Base-by-base conservation (phyloP, 495 filamentous ascomycete genomes). In the Letharia columbiana region DNA sequence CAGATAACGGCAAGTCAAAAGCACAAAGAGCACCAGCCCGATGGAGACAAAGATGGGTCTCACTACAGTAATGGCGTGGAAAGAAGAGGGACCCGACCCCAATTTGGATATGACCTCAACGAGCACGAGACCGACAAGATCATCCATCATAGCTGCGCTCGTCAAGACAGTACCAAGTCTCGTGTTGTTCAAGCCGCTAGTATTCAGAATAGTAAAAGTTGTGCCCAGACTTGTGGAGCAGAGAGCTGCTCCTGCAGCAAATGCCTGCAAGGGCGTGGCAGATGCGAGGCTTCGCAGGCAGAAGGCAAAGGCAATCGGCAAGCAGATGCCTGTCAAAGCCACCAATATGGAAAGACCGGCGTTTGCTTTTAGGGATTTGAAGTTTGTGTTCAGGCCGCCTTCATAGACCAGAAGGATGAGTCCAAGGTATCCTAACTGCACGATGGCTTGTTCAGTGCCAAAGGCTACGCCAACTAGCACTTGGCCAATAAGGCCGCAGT, bases 121-220 rank as follows among this genome's bases (percentile, higher is more conserved):
- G 82, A 93, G 88, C 2, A 94, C 82, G n/a, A 94, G 75, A 0
- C 90, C 90, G 20, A 89, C 81, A 2, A 94, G 88, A 76, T 93
- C 91, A 74, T 94, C 91, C 70, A 96, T 80, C 82, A 94, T 88
- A 28, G 89, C 91, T 5, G 88, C 89, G 64, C 83, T 85, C 13
- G 82, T 81, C 1, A 91, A 81, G 0, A 94, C 86, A 0, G 83
- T 82, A 0, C 90, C 91, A 3, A 92, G 74, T 5, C 88, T 80
- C 3, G 87, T 90, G 5, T 78, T 73, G 31, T 79, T 77, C 17
- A 88, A 76, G 11, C 77, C 79, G 1, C 80, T 82, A 47, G 84
- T 82, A 17, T 77, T 77, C 0, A 96, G 78, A 40, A 94, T 84
- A 4, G 87, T 84, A 63, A 92, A 93, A 0, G 88, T 94, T 0